These are phyloP conservation scores for Hibiscus mutabilis DNA, from an alignment of 345 rosid species.

Conservation along the genomic window DNA sequence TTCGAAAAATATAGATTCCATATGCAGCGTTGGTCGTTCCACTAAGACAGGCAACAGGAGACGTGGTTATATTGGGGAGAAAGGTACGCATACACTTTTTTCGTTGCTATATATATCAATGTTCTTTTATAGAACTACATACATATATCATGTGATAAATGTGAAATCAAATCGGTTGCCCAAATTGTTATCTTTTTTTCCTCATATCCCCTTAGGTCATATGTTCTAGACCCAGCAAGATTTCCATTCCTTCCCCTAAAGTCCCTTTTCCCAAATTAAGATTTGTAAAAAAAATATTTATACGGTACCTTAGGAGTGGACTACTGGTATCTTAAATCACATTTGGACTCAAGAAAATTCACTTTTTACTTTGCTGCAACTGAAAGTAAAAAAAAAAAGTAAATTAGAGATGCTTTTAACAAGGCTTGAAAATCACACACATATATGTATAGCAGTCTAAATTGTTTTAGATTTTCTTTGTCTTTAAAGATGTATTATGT, in stretches of 20 bases:
- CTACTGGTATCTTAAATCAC: not conserved
- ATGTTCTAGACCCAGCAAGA: too few relatives aligned
- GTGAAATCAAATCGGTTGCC: too few relatives aligned
- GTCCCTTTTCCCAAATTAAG: too few relatives aligned
- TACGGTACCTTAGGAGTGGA: too few relatives aligned
- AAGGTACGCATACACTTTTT: constrained; percentile 33
- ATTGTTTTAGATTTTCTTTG: not conserved
- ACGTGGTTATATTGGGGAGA: constrained; percentile 70
- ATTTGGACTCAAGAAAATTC: not conserved
- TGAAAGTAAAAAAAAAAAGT: not conserved
- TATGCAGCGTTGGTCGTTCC: constrained; percentile 61
- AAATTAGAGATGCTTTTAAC: not conserved
- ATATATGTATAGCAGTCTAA: not conserved
- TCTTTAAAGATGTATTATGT: not conserved
- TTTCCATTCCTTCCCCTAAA: too few relatives aligned
- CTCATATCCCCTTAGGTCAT: too few relatives aligned
- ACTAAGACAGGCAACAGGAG: constrained; percentile 63
- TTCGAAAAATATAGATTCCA: constrained; percentile 48
- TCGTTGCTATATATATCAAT: too few relatives aligned
- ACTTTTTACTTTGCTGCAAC: not conserved
- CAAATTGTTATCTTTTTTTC: too few relatives aligned
- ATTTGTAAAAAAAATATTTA: too few relatives aligned
- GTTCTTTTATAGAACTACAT: too few relatives aligned
- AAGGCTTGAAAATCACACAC: not conserved
- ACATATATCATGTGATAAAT: too few relatives aligned